These are phyloP conservation scores for Trapa incisa DNA, from an alignment of 345 rosid genomes.

Conservation along the genomic window DNA sequence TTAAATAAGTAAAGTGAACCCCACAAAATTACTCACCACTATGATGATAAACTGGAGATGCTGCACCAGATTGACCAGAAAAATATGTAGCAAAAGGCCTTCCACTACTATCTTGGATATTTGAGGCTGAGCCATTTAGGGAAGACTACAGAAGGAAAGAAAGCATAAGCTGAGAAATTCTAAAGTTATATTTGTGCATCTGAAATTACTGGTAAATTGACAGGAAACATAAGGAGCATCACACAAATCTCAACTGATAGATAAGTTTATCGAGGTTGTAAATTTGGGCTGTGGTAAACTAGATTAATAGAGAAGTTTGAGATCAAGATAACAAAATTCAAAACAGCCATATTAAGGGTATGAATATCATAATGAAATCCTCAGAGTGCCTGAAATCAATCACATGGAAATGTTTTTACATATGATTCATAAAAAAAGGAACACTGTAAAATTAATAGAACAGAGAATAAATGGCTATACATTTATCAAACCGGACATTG, in stretches of 20 bases:
- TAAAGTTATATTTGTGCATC: neutral
- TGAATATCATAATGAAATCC: neutral
- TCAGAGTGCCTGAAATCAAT: neutral
- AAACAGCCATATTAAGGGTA: neutral
- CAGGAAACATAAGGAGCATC: neutral
- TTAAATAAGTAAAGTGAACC: conserved; percentile 4
- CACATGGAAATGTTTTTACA: neutral
- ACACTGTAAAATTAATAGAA: neutral
- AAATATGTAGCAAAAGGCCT: conserved; percentile 72
- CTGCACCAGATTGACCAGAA: conserved; percentile 91
- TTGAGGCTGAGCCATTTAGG: conserved; percentile 75
- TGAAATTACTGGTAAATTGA: neutral
- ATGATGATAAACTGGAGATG: conserved; percentile 76
- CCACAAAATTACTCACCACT: conserved; percentile 31
- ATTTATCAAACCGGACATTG: conserved; percentile 94
- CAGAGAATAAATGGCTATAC: conserved; percentile 26
- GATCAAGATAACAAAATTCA: neutral
- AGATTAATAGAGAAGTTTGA: neutral
- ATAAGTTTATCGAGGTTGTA: neutral
- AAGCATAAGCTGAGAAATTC: neutral
- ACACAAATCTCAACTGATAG: neutral
- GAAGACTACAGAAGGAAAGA: conserved; percentile 55
- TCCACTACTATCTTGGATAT: conserved; percentile 68
- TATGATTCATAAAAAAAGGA: neutral
- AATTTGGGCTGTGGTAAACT: neutral